A percentile compares a stretch with the other conserved stretches of the same genome.
These are phyloP conservation scores for Melocanna baccifera DNA, from an alignment of 176 grass and related monocot genomes.

Conservation along the genomic window DNA sequence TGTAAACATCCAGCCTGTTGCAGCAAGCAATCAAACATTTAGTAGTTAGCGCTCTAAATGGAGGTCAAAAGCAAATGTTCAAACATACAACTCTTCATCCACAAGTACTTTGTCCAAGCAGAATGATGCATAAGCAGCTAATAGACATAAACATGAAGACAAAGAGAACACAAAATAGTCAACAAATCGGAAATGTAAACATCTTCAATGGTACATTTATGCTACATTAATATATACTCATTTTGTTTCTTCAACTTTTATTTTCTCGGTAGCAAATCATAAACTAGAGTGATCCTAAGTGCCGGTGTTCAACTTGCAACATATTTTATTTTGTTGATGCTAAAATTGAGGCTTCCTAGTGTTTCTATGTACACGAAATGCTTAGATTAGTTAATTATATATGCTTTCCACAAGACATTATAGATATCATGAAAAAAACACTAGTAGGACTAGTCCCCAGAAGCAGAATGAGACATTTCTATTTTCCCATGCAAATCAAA, in stretches of 20 bases:
- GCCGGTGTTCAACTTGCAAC: background rate
- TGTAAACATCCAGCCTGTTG: constrained; percentile 99
- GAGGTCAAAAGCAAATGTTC: background rate
- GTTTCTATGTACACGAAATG: background rate
- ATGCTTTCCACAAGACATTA: background rate
- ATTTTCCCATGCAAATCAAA: constrained; percentile 3
- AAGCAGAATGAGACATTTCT: constrained; percentile 19
- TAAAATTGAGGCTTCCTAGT: background rate
- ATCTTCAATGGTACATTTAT: constrained; percentile 8
- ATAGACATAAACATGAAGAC: background rate
- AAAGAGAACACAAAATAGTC: background rate
- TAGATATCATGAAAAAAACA: background rate
- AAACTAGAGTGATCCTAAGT: background rate
- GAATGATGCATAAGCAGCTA: background rate
- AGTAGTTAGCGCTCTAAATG: too few species aligned
- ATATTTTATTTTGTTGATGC: background rate
- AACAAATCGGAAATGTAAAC: background rate
- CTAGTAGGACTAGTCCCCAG: background rate
- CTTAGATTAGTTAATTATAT: background rate
- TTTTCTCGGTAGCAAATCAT: constrained; percentile 6
- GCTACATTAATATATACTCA: background rate
- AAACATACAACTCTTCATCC: constrained; percentile 3
- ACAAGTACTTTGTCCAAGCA: constrained; percentile 11
- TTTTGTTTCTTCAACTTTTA: background rate
- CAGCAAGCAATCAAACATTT: constrained; percentile 25